A percentile compares a stretch with the other conserved stretches of the same genome.
Conservation (phyloP, 306 rosid species). For the Leucaena leucocephala region DNA sequence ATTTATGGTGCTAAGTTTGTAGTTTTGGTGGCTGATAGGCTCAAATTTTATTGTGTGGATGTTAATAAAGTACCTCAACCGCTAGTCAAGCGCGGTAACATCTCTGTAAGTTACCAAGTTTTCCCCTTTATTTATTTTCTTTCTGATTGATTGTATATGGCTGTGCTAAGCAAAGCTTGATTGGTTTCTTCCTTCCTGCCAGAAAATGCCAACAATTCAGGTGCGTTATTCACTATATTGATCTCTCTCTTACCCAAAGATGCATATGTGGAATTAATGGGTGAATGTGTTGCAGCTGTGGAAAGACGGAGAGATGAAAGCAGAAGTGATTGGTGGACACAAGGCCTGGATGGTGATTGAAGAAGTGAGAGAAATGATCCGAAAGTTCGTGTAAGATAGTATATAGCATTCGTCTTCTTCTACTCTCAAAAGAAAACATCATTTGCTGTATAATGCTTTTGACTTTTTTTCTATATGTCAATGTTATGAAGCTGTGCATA, state of each 20-base stretch:
- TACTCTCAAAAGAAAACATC: conserved; percentile 6
- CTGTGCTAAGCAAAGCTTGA: neutral
- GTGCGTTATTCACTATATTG: conserved; percentile 41
- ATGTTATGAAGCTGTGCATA: conserved; percentile 14
- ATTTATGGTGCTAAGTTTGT: neutral
- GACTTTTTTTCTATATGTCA: neutral
- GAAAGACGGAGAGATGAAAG: conserved; percentile 94
- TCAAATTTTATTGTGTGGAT: conserved; percentile 77
- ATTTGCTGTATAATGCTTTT: neutral
- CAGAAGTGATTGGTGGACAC: conserved; percentile 88
- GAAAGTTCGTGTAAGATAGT: conserved; percentile 44
- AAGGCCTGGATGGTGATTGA: conserved; percentile 85
- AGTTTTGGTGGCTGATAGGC: conserved; percentile 38
- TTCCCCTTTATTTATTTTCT: neutral
- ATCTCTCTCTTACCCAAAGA: neutral
- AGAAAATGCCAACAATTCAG: conserved; percentile 99
- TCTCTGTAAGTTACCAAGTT: conserved; percentile 56
- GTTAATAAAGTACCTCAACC: conserved; percentile 89
- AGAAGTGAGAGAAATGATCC: conserved; percentile 84
- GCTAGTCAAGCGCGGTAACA: conserved; percentile 80
- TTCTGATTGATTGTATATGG: neutral
- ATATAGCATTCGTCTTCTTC: neutral
- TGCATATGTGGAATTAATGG: neutral
- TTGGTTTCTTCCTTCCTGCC: conserved; percentile 19
- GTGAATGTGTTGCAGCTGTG: conserved; percentile 61